phyloP scores from a whole-genome alignment of 306 rosid species.

The Prunus salicina region DNA sequence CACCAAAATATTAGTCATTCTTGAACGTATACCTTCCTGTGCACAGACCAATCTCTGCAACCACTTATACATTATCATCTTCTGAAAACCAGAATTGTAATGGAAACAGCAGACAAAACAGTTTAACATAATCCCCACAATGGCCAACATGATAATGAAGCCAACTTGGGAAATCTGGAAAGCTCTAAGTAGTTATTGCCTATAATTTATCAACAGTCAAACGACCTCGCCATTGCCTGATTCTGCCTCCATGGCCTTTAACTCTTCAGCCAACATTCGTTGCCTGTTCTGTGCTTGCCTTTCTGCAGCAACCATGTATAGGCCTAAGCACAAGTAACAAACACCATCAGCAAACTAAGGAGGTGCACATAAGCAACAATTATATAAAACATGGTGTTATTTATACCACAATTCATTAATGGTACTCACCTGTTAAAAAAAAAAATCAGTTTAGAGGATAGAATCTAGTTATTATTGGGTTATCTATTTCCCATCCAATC shows the following conservation, averaged over 20 bases:
- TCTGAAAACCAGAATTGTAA: not conserved
- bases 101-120: not conserved
- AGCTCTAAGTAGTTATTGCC: conserved; percentile 2
- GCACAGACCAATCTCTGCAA: not conserved
- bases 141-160: not conserved
- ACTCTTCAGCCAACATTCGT: conserved; percentile 33
- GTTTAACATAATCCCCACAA: not conserved
- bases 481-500: not conserved
- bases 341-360: conserved; percentile 2
- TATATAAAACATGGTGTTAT: not conserved
- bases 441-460: not conserved
- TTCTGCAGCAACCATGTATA: conserved; percentile 41
- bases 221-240: conserved; percentile 5
- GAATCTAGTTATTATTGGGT: not conserved
- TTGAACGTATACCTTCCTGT: not conserved
- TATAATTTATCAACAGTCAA: conserved; percentile 13
- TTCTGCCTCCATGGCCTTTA: conserved; percentile 29
- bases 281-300: conserved; percentile 38
- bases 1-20: not conserved
- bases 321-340: conserved; percentile 26
- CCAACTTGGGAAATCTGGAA: not conserved
- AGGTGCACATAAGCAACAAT: too few species aligned
- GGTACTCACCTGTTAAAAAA: not conserved
- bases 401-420: not conserved
- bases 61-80: not conserved